Evolutionary conservation across 2,329 filamentous ascomycete species (phyloP), one percentile per base, ranked within the genome.

Genomic region (Beauveria medogensis): DNA sequence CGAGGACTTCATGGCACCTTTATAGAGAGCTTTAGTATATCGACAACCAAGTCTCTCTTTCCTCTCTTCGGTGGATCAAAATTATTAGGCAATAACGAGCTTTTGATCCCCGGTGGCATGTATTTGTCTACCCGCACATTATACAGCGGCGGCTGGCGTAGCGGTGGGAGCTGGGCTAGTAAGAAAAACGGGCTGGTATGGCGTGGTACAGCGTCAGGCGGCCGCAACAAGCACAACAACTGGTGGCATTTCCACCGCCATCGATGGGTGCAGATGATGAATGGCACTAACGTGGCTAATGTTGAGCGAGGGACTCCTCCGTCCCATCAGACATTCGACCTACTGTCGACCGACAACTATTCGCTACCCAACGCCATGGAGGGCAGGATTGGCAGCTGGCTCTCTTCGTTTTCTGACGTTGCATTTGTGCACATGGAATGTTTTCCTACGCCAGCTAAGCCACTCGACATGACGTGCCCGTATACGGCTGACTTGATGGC

Each of bases 181-280:
- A 86, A 86, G 69, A 67, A 69, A 16, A 74, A 79, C 59, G 71
- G 67, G 2, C 69, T 83, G 55, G 71, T 84, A 24, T 86, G 83
- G 83, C 81, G 83, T 41, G 83, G 83, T 37, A 79, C 80, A 0
- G 82, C 81, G 2, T 82, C 81, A 9, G 82, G 82, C 2, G 82
- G 81, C 1, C 72, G 73, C 14, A 72, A 75, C 64, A 71, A 70
- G 61, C 62, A 60, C 12, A 67, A 81, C 20, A 86, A 80, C 62
- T 87, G 84, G 84, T 75, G 73, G 18, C 78, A 80, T 14, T 85
- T 86, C 65, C 84, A 87, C 63, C 80, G 84, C 18, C 84, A 85
- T 65, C 82, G 62, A 71, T 87, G 47, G 47, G 43, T 62, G 40
- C n/a, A 80, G 60, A 83, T 87, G 81, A 70, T 84, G 43, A 87